Percentiles rank a stretch among this genome's conserved stretches.
Conservation (phyloP, 83 land plant species). For the Diphasiastrum complanatum region DNA sequence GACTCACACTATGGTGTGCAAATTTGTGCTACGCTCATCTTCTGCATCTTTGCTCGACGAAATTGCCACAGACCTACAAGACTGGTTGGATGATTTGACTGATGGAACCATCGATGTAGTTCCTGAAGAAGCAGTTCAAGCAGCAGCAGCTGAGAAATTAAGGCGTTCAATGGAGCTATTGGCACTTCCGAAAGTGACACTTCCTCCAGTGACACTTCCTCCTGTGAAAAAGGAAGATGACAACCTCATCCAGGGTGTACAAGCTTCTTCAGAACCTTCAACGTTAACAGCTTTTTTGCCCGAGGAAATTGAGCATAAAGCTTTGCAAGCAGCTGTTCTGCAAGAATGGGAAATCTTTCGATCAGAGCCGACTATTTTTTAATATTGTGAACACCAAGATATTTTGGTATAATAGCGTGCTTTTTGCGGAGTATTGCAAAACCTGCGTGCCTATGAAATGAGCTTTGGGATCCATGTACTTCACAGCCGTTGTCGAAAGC, state of each 20-base stretch:
- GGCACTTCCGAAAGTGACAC: conserved; percentile 46
- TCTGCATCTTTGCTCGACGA: conserved; percentile 77
- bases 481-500: too few species aligned
- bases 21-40: conserved; percentile 87
- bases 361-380: conserved; percentile 32
- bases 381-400: too few species aligned
- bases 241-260: conserved; percentile 24
- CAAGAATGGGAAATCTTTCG: conserved; percentile 90
- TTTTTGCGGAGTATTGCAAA: too few species aligned
- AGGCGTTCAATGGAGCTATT: conserved; percentile 75
- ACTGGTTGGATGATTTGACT: conserved; percentile 94
- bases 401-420: too few species aligned
- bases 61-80: conserved; percentile 66
- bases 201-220: conserved; percentile 54
- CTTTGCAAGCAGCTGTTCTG: conserved; percentile 85
- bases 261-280: conserved; percentile 57
- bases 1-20: conserved; percentile 93
- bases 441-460: too few species aligned
- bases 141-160: conserved; percentile 69
- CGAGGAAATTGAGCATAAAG: conserved; percentile 89
- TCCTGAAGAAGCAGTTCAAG: conserved; percentile 87
- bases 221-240: conserved; percentile 45
- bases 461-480: too few species aligned
- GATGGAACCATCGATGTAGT: conserved; percentile 79
- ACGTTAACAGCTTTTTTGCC: conserved; percentile 64